Evolutionary conservation across 1,284 basidiomycete genomes (phyloP).

Genomic region (Moniliophthora roreri): DNA sequence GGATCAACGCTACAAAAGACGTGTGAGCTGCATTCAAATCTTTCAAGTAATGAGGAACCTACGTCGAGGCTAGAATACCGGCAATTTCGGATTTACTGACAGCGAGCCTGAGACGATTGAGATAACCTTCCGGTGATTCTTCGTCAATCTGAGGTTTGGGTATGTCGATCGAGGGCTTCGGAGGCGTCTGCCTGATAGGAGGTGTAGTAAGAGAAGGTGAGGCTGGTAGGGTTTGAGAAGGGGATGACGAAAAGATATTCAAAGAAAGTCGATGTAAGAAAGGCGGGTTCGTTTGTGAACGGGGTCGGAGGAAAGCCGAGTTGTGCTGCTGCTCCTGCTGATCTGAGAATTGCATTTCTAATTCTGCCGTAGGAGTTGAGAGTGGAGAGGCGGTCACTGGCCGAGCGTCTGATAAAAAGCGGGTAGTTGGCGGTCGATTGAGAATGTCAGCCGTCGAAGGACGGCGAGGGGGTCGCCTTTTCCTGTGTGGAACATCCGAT

Average conservation of each 20-base stretch:
- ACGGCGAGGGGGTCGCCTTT: constrained; percentile 22
- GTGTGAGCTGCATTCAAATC: constrained; percentile 7
- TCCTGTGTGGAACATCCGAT: constrained; percentile 8
- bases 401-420: constrained; percentile 14
- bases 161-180: constrained; percentile 42
- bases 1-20: constrained; percentile 56
- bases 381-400: constrained; percentile 19
- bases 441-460: constrained; percentile 33
- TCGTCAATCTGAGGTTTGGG: constrained; percentile 53
- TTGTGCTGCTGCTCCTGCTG: background rate
- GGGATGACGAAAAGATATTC: constrained; percentile 57
- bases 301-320: constrained; percentile 37
- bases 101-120: constrained; percentile 58
- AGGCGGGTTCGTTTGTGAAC: constrained; percentile 70
- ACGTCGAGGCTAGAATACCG: constrained; percentile 81
- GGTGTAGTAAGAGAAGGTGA: constrained; percentile 15
- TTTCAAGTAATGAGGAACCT: constrained; percentile 21
- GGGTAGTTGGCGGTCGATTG: background rate
- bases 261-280: constrained; percentile 71
- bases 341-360: constrained; percentile 1
- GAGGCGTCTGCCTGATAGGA: constrained; percentile 26
- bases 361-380: constrained; percentile 17
- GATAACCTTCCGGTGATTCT: constrained; percentile 72
- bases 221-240: constrained; percentile 26
- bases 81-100: constrained; percentile 80